Percentiles rank a stretch among this genome's conserved stretches.
Conservation (phyloP, 148 eudicot genomes). For the Polygonum aviculare region DNA sequence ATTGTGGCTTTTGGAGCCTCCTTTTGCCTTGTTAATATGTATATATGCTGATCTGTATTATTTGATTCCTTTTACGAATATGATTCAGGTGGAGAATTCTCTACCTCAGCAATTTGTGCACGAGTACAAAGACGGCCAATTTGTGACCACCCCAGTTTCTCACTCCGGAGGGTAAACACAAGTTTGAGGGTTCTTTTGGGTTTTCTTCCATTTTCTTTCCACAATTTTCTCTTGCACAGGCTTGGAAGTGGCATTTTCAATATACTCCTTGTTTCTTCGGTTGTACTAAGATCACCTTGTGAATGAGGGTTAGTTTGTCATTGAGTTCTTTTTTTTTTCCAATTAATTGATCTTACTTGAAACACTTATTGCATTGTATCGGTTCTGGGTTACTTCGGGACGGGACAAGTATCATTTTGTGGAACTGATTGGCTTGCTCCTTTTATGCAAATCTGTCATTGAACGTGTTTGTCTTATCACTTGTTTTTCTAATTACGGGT, state of each 20-base stretch:
- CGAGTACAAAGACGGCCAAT: constrained; percentile 65
- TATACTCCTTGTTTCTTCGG: background rate
- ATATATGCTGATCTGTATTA: background rate
- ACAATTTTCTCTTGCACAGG: background rate
- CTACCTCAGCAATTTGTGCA: constrained; percentile 91
- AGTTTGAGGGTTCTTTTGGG: background rate
- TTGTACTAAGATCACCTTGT: background rate
- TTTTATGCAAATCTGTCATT: background rate
- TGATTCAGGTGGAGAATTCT: constrained; percentile 71
- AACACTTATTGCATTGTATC: background rate
- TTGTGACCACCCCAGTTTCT: constrained; percentile 74
- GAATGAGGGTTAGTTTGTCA: background rate
- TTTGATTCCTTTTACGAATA: background rate
- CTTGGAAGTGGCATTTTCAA: constrained; percentile 1
- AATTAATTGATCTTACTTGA: background rate
- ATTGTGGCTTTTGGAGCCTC: background rate
- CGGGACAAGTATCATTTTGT: background rate
- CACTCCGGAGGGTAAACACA: constrained; percentile 75
- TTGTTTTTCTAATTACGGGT: too few relatives aligned
- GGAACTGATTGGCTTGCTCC: background rate
- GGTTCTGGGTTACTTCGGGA: background rate
- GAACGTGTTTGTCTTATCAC: background rate
- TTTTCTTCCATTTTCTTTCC: constrained; percentile 1
- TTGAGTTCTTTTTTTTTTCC: background rate
- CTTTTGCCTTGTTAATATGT: background rate